Base-by-base conservation (phyloP, 768 basidiomycete species). In the Galerina sulciceps region DNA sequence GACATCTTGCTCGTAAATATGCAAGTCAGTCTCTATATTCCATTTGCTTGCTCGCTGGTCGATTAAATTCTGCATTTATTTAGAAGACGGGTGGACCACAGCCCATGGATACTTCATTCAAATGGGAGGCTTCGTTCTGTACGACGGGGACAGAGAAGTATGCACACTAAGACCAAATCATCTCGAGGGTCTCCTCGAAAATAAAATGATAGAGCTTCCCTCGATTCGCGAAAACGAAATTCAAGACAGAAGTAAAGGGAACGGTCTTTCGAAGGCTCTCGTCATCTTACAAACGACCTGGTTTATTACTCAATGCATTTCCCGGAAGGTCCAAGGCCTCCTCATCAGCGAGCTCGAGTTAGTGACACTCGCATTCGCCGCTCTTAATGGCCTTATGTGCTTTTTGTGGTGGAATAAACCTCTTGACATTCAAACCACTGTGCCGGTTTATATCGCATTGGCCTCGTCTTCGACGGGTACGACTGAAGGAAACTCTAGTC, bases 321-420 rank as follows among this genome's bases (percentile, higher is more conserved):
- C 68, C 0, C 71, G 76, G 3, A 36, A 48, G 18, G 47, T 17
- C 3, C 60, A 71, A 38, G 44, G 57, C 17, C 66, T 77, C 4
- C 62, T 69, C 11, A 52, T 73, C 36, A 75, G 71, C 4, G 67
- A 74, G 20, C 69, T 78, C 11, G 75, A 79, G 60, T 60, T 76
- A 26, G 62, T 69, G 4, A 79, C 76, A 1, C 26, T 76, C 20
- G 74, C 73, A 0, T 73, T 74, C 40, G 73, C 70, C 8, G 55
- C 67, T 1, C 60, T 76, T 26, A 75, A 71, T 44, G 55, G 67
- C 11, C 57, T 67, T n/a, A 71, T 66, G 34, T 77, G 73, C 57
- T 45, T 61, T 4, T 53, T 74, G 6, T 78, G 78, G 77, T 77
- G 72, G 76, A 57, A 70, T 36, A 79, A 79, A 59, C 78, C 76